phyloP scores from a whole-genome alignment of 306 rosid genomes.

The Vigna trinervia region DNA sequence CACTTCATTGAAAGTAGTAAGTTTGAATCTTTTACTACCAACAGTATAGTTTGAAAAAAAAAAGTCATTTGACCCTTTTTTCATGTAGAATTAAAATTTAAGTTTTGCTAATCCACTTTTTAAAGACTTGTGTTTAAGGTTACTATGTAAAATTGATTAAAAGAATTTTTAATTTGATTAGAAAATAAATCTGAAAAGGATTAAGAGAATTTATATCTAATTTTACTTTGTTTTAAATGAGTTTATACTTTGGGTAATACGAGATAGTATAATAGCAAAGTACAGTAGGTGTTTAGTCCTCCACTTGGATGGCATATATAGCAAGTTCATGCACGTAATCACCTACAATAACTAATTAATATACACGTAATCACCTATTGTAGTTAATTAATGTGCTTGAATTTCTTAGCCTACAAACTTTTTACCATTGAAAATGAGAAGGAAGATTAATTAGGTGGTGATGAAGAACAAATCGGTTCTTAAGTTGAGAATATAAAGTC shows the following conservation, averaged over 20 bases:
- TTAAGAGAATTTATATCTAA: background rate
- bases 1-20: no score
- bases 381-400: background rate
- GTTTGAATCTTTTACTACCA: no score
- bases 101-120: background rate
- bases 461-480: background rate
- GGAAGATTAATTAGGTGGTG: background rate
- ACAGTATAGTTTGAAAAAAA: no score
- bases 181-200: background rate
- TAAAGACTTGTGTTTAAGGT: background rate
- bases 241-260: background rate
- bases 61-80: no score
- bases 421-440: constrained; percentile 1
- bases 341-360: background rate
- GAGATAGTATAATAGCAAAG: background rate
- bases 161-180: background rate
- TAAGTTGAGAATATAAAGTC: background rate
- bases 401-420: background rate
- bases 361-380: background rate
- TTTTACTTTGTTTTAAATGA: background rate
- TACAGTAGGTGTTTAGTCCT: background rate
- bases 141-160: background rate
- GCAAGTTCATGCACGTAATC: background rate
- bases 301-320: background rate
- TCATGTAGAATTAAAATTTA: background rate